Conservation (phyloP, 2,329 filamentous ascomycete species). For the Colletotrichum graminicola region DNA sequence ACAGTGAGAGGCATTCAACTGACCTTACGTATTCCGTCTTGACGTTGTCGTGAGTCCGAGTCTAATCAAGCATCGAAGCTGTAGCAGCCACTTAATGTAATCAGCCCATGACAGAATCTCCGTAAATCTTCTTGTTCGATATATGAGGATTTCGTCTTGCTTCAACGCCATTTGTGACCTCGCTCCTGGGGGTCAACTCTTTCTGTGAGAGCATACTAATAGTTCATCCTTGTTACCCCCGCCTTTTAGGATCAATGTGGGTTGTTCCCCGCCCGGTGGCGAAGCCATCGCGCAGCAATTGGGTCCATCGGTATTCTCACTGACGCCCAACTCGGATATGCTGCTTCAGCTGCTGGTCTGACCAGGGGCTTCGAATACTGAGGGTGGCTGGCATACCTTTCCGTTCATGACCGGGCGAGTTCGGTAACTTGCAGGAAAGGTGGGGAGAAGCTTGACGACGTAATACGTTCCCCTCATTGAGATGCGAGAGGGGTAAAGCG, state of each 20-base stretch:
- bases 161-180: conserved; percentile 4
- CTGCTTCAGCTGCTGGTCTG: conserved; percentile 23
- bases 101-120: fast-evolving
- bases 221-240: conserved; percentile 13
- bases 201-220: neutral
- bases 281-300: no score
- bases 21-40: conserved; percentile 45
- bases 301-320: conserved; percentile 30
- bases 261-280: no score
- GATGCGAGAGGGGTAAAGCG: conserved; percentile 2
- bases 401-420: neutral
- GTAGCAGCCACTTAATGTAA: fast-evolving
- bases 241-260: no score
- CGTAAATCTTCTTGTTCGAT: neutral
- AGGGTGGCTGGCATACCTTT: conserved; percentile 3
- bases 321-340: conserved; percentile 12
- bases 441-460: conserved; percentile 14
- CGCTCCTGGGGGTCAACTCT: neutral
- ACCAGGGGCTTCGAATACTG: neutral
- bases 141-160: conserved; percentile 14
- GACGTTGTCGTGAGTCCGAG: neutral
- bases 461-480: conserved; percentile 18
- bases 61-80: fast-evolving
- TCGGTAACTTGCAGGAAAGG: conserved; percentile 14
- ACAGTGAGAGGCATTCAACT: conserved; percentile 21